Base-by-base conservation (phyloP, 441 rosid species). In the Pelargonium australe region DNA sequence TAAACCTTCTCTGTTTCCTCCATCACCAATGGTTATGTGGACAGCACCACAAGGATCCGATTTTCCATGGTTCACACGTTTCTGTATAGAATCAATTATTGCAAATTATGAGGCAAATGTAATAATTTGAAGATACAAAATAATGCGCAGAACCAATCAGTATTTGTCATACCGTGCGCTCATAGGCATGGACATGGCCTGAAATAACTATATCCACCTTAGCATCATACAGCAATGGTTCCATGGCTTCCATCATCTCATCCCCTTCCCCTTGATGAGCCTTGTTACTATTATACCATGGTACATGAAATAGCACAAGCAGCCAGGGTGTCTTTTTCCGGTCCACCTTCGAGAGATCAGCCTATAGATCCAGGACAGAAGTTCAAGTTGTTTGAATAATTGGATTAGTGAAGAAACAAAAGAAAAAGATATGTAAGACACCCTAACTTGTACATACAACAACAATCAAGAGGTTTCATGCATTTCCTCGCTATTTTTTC, bases 111-210 rank as follows among this genome's bases (percentile, higher is more conserved):
- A 73, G 31, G 60, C 43, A 76, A 55, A 4, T 44, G 75, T 40
- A 58, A 70, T 60, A 57, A 65, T 69, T 73, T 14, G 67, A 9
- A 63, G 5, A 68, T 62, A 34, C 45, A 25, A 12, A 65, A 70
- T 13, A 12, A 55, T 47, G 65, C 66, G 73, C 49, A 37, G 31
- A 44, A 68, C 45, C 3, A 63, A n/a, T 49, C 3, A 60, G 57
- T 49, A 13, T 65, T 49, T 63, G 19, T 49, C 86, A 67, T 82
- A 95, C 99, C 70, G 96, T 67, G 76, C 96, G 93, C 80, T 94
- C 99, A 68, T 94, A 94, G 71, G 99, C 96, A 85, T 94, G 99
- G 44, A 94, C 97, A 71, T 95, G 97, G 8, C 99, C 99, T 57
- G 97, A 81, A 20, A 95, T 75, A 49, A 91, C 80, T 4, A 95